Conservation (phyloP, 139 green algal genomes). For the Coelastrella sp. region DNA sequence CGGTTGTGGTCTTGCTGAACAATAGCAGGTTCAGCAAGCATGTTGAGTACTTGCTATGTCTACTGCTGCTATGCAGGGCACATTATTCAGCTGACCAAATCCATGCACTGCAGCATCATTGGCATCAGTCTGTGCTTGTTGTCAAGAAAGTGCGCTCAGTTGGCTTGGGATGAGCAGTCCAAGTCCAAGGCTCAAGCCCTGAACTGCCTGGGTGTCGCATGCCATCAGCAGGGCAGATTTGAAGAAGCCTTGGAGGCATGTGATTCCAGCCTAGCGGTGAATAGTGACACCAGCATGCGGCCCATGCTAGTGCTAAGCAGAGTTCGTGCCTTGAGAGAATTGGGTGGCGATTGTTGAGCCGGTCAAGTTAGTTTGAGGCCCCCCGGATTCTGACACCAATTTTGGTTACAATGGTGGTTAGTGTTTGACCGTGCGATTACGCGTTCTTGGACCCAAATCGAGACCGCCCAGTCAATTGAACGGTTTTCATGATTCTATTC, state of each 20-base stretch:
- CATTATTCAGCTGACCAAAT: constrained; percentile 68
- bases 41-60: too few relatives aligned
- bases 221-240: constrained; percentile 52
- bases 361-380: too few relatives aligned
- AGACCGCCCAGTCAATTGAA: too few relatives aligned
- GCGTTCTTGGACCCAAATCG: too few relatives aligned
- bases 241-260: constrained; percentile 45
- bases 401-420: too few relatives aligned
- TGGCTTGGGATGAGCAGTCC: not conserved
- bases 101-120: constrained; percentile 42
- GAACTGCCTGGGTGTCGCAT: constrained; percentile 62
- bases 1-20: too few relatives aligned
- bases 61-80: constrained; percentile 31
- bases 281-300: constrained; percentile 9
- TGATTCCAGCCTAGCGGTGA: constrained; percentile 15
- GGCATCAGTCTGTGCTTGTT: constrained; percentile 24
- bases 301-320: constrained; percentile 37
- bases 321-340: constrained; percentile 43
- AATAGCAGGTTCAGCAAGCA: too few relatives aligned
- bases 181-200: constrained; percentile 57
- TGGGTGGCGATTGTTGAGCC: constrained; percentile 29
- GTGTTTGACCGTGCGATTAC: too few relatives aligned
- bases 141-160: not conserved
- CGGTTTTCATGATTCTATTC: too few relatives aligned
- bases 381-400: too few relatives aligned